Conservation (phyloP, 768 basidiomycete species). For the Termitomyces sp. region DNA sequence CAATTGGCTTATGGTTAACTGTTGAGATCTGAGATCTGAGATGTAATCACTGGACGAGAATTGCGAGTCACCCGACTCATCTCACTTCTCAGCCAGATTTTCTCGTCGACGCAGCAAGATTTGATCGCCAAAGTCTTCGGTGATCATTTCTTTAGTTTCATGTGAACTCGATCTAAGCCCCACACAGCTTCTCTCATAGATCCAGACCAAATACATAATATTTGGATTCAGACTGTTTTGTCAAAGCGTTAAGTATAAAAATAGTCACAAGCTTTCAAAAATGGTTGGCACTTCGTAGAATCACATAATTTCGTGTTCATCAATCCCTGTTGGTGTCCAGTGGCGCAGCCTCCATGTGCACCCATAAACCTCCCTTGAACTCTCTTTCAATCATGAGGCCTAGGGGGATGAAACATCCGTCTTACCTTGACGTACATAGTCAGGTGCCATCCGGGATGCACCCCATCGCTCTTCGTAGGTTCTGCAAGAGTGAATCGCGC, state of each 20-base stretch:
- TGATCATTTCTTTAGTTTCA: too few relatives aligned
- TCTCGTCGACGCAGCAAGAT: not conserved
- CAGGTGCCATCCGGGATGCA: slow-evolving; percentile 42
- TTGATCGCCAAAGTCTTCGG: not conserved
- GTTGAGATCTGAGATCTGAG: not conserved
- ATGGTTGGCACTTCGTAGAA: too few relatives aligned
- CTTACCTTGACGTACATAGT: slow-evolving; percentile 48
- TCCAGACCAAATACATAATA: not conserved
- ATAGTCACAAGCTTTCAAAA: not conserved
- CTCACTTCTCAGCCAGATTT: too few relatives aligned
- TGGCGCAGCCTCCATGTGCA: slow-evolving; percentile 25
- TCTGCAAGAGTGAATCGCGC: slow-evolving; percentile 37
- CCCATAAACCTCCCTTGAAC: slow-evolving; percentile 29
- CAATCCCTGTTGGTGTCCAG: not conserved
- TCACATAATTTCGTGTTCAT: not conserved
- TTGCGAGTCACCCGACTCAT: not conserved
- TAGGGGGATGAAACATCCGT: not conserved
- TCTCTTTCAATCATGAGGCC: not conserved
- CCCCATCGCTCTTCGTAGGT: slow-evolving; percentile 42
- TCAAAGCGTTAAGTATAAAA: not conserved
- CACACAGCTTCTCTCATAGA: too few relatives aligned
- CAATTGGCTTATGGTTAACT: not conserved
- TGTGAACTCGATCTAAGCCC: too few relatives aligned
- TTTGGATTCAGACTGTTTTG: not conserved
- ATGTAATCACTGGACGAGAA: not conserved